Evolutionary conservation across 176 grass and related monocot species (phyloP).

Genomic region (Phragmites australis): DNA sequence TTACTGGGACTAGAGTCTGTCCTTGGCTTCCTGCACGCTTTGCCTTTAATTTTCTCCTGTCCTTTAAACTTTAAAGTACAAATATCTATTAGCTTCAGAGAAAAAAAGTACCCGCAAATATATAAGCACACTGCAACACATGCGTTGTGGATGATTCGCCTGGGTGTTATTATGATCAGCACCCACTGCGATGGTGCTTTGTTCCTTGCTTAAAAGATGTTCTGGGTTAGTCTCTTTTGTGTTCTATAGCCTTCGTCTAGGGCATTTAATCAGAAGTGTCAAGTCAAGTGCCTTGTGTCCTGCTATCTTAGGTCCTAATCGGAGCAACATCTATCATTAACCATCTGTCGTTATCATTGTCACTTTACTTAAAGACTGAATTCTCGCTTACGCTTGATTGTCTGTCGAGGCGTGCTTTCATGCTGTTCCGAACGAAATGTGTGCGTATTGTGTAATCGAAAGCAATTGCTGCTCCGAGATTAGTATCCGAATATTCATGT

Average conservation of each 20-base stretch:
- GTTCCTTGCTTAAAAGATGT: conserved; percentile 45
- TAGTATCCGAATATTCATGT: neutral
- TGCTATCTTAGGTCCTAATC: conserved; percentile 33
- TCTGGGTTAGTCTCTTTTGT: neutral
- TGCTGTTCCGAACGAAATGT: neutral
- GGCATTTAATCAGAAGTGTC: neutral
- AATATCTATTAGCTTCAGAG: neutral
- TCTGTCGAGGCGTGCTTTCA: neutral
- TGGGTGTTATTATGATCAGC: conserved; percentile 32
- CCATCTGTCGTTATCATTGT: conserved; percentile 36
- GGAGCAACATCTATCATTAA: conserved; percentile 26
- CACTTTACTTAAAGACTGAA: conserved; percentile 44
- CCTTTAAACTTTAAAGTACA: neutral
- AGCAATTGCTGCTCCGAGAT: neutral
- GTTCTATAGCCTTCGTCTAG: conserved; percentile 4
- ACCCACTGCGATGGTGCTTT: conserved; percentile 14
- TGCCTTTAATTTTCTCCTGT: conserved; percentile 33
- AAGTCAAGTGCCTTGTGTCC: conserved; percentile 3
- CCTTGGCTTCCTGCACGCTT: conserved; percentile 22
- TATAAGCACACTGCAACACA: conserved; percentile 14
- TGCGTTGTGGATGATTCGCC: conserved; percentile 7
- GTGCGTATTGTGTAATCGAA: neutral
- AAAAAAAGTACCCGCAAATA: neutral
- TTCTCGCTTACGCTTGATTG: conserved; percentile 22
- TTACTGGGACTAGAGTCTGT: conserved; percentile 30